Evolutionary conservation across 306 rosid genomes (phyloP).

Genomic region (apple (Malus domestica)): ASM211411v1 NC_041799.1:30143501-30144000

Average conservation of each 20-base stretch:
- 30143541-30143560: slow-evolving; percentile 56
- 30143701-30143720: background rate
- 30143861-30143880: background rate
- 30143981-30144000: background rate
- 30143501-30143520: slow-evolving; percentile 92
- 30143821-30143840: background rate
- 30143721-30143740: background rate
- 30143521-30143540: slow-evolving; percentile 82
- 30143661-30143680: background rate
- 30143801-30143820: background rate
- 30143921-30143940: slow-evolving; percentile 84
- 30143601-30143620: slow-evolving; percentile 81
- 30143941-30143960: slow-evolving; percentile 85
- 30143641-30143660: slow-evolving; percentile 10
- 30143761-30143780: slow-evolving; percentile 64
- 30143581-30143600: slow-evolving; percentile 54
- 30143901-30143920: slow-evolving; percentile 75
- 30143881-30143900: slow-evolving; percentile 46
- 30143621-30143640: slow-evolving; percentile 61
- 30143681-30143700: background rate
- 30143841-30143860: background rate
- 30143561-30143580: slow-evolving; percentile 17
- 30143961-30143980: slow-evolving; percentile 46
- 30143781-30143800: slow-evolving; percentile 58
- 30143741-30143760: slow-evolving; percentile 73